Evolutionary conservation across 176 grass and related monocot genomes (phyloP).

Genomic region (Tuctoria greenei): DNA sequence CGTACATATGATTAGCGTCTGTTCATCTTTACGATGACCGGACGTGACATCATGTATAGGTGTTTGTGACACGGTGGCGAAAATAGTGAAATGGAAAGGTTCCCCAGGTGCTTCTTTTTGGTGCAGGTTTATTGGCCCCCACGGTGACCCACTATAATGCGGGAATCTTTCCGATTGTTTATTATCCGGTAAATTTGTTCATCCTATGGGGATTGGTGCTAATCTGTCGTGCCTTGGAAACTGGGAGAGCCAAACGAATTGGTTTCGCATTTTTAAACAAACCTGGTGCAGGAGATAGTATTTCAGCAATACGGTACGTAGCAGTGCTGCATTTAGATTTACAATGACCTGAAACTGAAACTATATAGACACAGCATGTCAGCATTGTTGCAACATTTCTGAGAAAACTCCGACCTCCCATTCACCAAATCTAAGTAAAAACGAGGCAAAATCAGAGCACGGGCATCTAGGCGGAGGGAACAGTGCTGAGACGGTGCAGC

Average conservation of each 20-base stretch:
- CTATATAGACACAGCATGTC: not conserved
- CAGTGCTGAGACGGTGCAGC: conserved; percentile 16
- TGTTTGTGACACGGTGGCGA: not conserved
- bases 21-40: too few species aligned
- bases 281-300: too few species aligned
- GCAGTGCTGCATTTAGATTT: not conserved
- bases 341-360: conserved; percentile 2
- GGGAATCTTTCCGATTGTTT: conserved; percentile 32
- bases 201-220: conserved; percentile 31
- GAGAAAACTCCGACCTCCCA: not conserved
- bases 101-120: conserved; percentile 25
- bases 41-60: not conserved
- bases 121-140: conserved; percentile 28
- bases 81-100: conserved; percentile 39
- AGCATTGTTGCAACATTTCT: not conserved
- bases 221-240: conserved; percentile 29
- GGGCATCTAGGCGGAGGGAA: not conserved
- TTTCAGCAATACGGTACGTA: not conserved
- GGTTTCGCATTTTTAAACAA: not conserved
- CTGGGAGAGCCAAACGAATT: not conserved
- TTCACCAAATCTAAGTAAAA: not conserved
- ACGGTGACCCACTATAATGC: conserved; percentile 53
- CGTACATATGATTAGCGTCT: too few species aligned
- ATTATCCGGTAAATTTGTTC: conserved; percentile 10
- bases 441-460: conserved; percentile 1